phyloP scores from a whole-genome alignment of 306 rosid species.

The Mimosa bimucronata region DNA sequence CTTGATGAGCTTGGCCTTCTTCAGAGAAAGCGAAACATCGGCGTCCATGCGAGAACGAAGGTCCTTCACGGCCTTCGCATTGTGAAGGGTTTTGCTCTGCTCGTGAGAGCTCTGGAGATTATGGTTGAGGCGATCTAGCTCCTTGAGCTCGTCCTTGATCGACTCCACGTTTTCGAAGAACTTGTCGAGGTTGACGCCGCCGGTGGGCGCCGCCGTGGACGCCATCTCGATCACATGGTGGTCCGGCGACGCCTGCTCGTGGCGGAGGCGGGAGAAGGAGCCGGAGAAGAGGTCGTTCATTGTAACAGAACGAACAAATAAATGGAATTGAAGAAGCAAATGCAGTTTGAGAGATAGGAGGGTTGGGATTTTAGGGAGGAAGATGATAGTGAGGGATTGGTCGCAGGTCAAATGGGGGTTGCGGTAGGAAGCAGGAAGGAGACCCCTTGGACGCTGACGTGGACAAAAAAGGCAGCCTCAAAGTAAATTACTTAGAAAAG shows the following conservation, averaged over 20 bases:
- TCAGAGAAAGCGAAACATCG: constrained; percentile 73
- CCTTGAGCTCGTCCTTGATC: constrained; percentile 80
- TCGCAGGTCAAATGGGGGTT: constrained; percentile 12
- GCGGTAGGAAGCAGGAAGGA: neutral
- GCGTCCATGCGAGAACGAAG: constrained; percentile 88
- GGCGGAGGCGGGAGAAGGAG: constrained; percentile 76
- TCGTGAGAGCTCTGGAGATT: constrained; percentile 62
- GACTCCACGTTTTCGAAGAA: constrained; percentile 85
- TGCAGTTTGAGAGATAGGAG: too few species aligned
- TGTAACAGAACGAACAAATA: neutral
- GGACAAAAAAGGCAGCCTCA: neutral
- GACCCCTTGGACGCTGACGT: constrained; percentile 2
- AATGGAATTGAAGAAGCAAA: too few species aligned
- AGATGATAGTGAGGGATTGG: neutral
- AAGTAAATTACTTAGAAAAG: neutral
- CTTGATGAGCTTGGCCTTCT: constrained; percentile 87
- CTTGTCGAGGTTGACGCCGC: constrained; percentile 66
- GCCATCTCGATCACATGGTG: constrained; percentile 80
- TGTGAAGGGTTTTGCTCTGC: constrained; percentile 82
- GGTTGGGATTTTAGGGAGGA: neutral
- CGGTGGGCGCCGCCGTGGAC: constrained; percentile 4
- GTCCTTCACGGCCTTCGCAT: constrained; percentile 77
- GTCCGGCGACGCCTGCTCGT: constrained; percentile 58
- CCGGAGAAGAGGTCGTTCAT: constrained; percentile 87
- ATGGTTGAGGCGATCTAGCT: constrained; percentile 58